Conservation (phyloP, 208 protist genomes). For the Acanthamoeba triangularis region DNA sequence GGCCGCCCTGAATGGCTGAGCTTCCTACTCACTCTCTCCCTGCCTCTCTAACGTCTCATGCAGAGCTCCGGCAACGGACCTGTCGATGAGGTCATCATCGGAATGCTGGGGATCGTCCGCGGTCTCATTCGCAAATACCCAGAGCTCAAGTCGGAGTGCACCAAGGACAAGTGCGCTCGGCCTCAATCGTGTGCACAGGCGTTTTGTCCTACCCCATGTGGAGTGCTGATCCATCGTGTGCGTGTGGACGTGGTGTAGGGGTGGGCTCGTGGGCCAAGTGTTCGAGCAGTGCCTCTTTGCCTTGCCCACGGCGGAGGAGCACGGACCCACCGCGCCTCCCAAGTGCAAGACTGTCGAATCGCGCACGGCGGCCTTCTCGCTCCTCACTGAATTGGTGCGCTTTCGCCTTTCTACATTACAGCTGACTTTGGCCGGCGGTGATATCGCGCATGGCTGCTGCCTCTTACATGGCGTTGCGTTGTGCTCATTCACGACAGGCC, state of each 20-base stretch:
- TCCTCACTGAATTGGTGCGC: constrained; percentile 85
- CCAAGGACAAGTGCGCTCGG: constrained; percentile 3
- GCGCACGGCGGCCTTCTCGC: constrained; percentile 84
- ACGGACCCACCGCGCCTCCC: constrained; percentile 85
- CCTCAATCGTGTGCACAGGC: not conserved
- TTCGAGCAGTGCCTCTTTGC: constrained; percentile 89
- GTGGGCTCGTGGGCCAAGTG: constrained; percentile 66
- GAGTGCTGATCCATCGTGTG: not conserved
- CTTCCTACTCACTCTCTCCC: not conserved
- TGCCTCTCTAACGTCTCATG: not conserved
- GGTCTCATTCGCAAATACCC: constrained; percentile 45
- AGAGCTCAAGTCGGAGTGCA: constrained; percentile 57
- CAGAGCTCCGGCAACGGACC: constrained; percentile 26
- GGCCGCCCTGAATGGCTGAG: no score
- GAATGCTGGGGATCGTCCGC: constrained; percentile 10
- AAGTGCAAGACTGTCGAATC: constrained; percentile 90
- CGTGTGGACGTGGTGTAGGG: not conserved
- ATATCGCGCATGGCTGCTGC: no score
- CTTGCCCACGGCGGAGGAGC: constrained; percentile 84
- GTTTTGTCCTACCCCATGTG: not conserved
- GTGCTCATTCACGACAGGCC: not conserved
- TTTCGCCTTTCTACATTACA: no score
- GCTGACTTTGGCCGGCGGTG: no score
- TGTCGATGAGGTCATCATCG: constrained; percentile 60
- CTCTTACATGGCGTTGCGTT: not conserved